Conservation (phyloP, 169 alveolate species). For the Plasmodium reichenowi region DNA sequence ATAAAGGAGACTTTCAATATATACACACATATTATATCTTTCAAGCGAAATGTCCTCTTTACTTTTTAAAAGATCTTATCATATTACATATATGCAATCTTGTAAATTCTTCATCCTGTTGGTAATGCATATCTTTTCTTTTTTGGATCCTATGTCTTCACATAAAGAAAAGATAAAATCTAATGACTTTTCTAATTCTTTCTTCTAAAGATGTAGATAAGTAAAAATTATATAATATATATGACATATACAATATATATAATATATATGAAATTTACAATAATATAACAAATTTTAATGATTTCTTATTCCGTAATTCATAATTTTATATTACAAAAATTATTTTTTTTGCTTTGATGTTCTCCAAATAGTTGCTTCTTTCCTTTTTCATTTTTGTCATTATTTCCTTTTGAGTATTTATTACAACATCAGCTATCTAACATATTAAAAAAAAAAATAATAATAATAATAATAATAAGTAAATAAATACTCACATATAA, state of each 20-base stretch:
- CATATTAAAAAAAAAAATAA: background rate
- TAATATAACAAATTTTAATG: too few species aligned
- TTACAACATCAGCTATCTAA: slow-evolving; percentile 64
- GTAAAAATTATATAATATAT: background rate
- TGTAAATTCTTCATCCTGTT: slow-evolving; percentile 63
- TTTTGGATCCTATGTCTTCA: slow-evolving; percentile 66
- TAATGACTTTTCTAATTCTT: slow-evolving; percentile 56
- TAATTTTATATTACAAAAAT: slow-evolving; percentile 25
- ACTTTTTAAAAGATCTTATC: slow-evolving; percentile 1
- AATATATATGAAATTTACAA: background rate
- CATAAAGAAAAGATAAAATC: slow-evolving; percentile 64
- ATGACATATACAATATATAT: background rate
- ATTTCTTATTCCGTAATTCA: too few species aligned
- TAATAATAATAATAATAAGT: background rate
- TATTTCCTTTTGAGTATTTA: slow-evolving; percentile 56
- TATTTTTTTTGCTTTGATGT: slow-evolving; percentile 26
- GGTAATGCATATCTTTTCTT: slow-evolving; percentile 54
- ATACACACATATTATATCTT: background rate
- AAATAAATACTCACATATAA: background rate
- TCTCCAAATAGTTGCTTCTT: slow-evolving; percentile 31
- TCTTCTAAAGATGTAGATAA: slow-evolving; percentile 26
- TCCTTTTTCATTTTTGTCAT: slow-evolving; percentile 60
- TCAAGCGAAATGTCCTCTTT: background rate
- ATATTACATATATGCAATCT: slow-evolving; percentile 59
- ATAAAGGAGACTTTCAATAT: background rate